Percentiles rank a stretch among this genome's conserved stretches.
These are phyloP conservation scores for Ceratocystis papillata DNA, from an alignment of 2,329 filamentous ascomycete genomes.

Conservation along the genomic window DNA sequence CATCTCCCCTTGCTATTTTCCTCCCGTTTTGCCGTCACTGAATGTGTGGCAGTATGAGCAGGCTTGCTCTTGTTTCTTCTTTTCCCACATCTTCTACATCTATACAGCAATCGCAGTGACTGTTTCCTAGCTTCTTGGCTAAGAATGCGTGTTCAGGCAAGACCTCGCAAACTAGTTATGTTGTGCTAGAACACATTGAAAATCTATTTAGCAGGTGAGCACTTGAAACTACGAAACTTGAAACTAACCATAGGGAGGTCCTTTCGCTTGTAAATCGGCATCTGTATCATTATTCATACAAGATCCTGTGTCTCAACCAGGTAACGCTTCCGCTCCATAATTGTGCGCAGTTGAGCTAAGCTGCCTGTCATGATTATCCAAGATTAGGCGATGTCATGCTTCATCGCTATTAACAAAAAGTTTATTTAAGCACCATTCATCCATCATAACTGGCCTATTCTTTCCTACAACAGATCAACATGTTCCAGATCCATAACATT, in stretches of 20 bases:
- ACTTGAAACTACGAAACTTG: background rate
- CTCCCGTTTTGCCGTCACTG: background rate
- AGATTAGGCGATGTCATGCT: background rate
- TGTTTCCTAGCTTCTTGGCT: background rate
- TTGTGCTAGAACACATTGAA: background rate
- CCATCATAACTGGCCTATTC: too few relatives aligned
- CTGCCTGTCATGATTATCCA: background rate
- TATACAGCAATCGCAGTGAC: background rate
- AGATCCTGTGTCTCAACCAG: background rate
- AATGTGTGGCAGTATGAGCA: background rate
- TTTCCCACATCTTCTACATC: background rate
- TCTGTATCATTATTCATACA: background rate
- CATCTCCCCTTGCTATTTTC: background rate
- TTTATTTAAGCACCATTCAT: background rate
- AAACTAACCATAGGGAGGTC: background rate
- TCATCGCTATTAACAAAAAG: constrained; percentile 4
- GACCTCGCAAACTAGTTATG: background rate
- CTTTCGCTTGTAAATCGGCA: background rate
- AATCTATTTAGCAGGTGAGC: background rate
- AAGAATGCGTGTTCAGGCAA: background rate
- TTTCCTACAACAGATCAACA: background rate
- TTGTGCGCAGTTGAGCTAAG: background rate
- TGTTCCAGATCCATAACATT: too few relatives aligned
- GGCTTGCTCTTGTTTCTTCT: background rate
- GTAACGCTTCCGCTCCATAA: background rate